phyloP scores from a whole-genome alignment of 208 protist genomes.

The Trypanosoma caninum region DNA sequence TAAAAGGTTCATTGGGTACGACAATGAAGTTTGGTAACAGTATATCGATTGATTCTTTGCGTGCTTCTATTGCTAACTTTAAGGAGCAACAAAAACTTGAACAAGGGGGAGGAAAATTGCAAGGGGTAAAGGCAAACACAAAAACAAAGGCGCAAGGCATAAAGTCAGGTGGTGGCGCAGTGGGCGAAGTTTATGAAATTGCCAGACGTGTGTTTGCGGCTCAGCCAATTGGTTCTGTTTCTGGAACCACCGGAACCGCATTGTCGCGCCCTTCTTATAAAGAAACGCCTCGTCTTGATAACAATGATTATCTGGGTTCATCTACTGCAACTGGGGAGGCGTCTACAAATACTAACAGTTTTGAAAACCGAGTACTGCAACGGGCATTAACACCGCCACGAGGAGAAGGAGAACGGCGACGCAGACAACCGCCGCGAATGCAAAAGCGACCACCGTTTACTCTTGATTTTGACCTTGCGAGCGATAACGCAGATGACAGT shows the following conservation, averaged over 20 bases:
- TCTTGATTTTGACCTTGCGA: conserved; percentile 38
- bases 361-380: conserved; percentile 13
- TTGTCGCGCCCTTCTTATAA: neutral
- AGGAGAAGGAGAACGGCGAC: neutral
- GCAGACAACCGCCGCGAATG: conserved; percentile 2
- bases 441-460: conserved; percentile 56
- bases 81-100: conserved; percentile 55
- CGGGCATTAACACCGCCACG: neutral
- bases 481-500: no score
- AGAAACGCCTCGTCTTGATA: conserved; percentile 3
- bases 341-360: neutral
- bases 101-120: neutral
- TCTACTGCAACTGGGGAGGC: neutral
- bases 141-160: neutral
- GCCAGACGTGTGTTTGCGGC: conserved; percentile 20
- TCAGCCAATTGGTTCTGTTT: neutral
- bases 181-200: conserved; percentile 19
- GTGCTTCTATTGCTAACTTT: conserved; percentile 74
- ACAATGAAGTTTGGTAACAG: conserved; percentile 37
- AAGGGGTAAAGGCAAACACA: neutral
- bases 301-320: neutral
- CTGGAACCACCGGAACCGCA: conserved; percentile 6
- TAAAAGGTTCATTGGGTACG: neutral
- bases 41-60: conserved; percentile 64
- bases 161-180: neutral